Evolutionary conservation across 768 basidiomycete genomes (phyloP), one percentile per base, ranked within the genome.

Genomic region (Mycena latifolia): DNA sequence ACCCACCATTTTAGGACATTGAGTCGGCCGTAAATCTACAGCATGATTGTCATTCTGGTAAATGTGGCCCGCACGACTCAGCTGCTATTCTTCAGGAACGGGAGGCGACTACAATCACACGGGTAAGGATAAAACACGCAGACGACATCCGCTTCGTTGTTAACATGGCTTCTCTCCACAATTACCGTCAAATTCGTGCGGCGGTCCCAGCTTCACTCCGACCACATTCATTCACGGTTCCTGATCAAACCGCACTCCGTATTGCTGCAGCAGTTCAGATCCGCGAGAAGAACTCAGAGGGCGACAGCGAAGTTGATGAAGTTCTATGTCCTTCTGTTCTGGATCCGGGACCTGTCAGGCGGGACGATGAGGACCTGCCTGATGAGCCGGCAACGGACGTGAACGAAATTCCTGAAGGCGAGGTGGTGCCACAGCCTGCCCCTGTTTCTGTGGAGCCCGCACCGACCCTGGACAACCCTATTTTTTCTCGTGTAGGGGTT

Each of bases 81-180:
- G 14, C 33, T 0, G 17, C 56, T 3, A 8, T 60, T 11, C 12
- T 54, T 18, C 68, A 71, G 28, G 70, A 71, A 48, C 56, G 57
- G 20, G 51, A 48, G 20, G 24, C 24, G 22, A 68, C 66, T 11
- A 67, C 53, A 5, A 48, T 33, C 31, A 41, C 17, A n/a, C 51
- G 5, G 18, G 55, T 3, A 5, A 5, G 31, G 31, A 35, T 68
- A 5, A 6, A 20, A 3, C 72, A 73, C 35, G 28, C 59, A 3
- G 31, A 45, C 29, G 57, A 62, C 15, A 5, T 5, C 1, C 48
- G 63, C 12, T 73, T 66, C 37, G 27, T 71, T 29, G 48, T 71
- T n/a, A 73, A 73, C 56, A 67, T 47, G 1, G 25, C 62, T n/a
- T 64, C 68, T 2, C 62, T 73, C 17, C 72, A 72, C 50, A 73